Base-by-base conservation (phyloP, 2,329 filamentous ascomycete species). In the Chaetomium sp. region DNA sequence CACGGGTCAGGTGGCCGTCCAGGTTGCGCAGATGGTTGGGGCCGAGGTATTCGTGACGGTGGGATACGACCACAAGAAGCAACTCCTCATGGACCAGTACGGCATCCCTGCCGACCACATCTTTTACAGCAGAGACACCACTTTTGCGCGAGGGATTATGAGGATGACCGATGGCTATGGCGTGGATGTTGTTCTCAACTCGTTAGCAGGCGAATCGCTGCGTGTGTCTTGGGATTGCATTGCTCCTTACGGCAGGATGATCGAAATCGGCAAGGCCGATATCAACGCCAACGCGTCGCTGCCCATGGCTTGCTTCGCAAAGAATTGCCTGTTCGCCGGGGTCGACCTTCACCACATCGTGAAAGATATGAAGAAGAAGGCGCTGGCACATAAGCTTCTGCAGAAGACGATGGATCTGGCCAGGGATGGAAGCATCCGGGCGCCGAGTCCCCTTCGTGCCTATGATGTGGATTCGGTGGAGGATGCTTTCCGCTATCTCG, bases 151-250 rank as follows among this genome's bases (percentile, higher is more conserved):
- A 1, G 74, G 70, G 1, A 61, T 80, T 1, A 68, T 73, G 65
- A 33, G 60, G 0, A 68, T 68, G 6, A 79, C 75, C 1, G 57
- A 68, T 9, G 69, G 73, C 19, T 60, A 64, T 4, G 76, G 78
- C 33, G 76, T 78, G 19, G 75, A 79, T 51, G 57, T 78, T 0
- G 77, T 79, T 0, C 72, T 82, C 2, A 81, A 80, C 67, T 76
- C 77, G 1, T 69, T 80, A 0, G 74, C 78, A 0, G 78, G 78
- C 0, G 78, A 81, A 13, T 65, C 76, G 0, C 70, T 83, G 0
- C 77, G 77, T 10, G 76, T 77, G 1, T 76, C 78, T 0, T 83
- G 78, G 78, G 67, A 76, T 0, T 82, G 79, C 59, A 80, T 69
- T 5, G 67, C 67, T 1, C 59, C 55, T 2, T 60, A 19, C 21